Evolutionary conservation across 192 early-diverging fungal species (phyloP).

Genomic region (Mortierella claussenii): DNA sequence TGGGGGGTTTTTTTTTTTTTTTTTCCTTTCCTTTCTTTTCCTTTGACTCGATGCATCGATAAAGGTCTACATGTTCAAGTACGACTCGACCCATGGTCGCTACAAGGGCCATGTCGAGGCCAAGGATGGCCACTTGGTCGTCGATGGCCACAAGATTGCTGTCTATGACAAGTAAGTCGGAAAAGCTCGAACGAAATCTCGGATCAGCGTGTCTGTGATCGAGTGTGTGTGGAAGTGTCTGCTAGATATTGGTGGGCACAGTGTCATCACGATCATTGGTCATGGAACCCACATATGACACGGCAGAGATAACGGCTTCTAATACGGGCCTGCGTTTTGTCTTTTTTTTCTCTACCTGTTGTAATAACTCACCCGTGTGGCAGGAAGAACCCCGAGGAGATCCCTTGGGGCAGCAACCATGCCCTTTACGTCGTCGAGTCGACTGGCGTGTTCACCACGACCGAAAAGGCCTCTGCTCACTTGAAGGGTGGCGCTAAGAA

Average conservation of each 20-base stretch:
- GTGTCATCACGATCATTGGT: too few species aligned
- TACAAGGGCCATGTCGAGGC: conserved; percentile 85
- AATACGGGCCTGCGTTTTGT: too few species aligned
- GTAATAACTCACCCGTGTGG: too few species aligned
- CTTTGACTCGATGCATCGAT: background rate
- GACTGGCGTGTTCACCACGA: conserved; percentile 97
- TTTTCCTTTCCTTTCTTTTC: background rate
- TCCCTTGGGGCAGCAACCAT: conserved; percentile 86
- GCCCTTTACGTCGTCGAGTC: conserved; percentile 98
- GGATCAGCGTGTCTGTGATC: too few species aligned
- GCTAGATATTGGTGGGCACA: too few species aligned
- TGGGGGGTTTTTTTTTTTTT: too few species aligned
- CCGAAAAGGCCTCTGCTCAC: conserved; percentile 86
- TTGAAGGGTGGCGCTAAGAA: conserved; percentile 96
- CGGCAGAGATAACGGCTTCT: too few species aligned
- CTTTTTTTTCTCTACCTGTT: too few species aligned
- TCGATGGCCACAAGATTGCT: conserved; percentile 85
- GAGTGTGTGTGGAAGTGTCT: too few species aligned
- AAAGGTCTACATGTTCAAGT: conserved; percentile 93
- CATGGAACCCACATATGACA: too few species aligned
- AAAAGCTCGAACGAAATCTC: background rate
- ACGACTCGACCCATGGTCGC: conserved; percentile 98
- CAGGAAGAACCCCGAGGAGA: conserved; percentile 80
- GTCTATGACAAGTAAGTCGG: conserved; percentile 70
- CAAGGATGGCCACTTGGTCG: conserved; percentile 88